Evolutionary conservation across 305 asterid species (phyloP).

Genomic region (Solanum hybrid): DNA sequence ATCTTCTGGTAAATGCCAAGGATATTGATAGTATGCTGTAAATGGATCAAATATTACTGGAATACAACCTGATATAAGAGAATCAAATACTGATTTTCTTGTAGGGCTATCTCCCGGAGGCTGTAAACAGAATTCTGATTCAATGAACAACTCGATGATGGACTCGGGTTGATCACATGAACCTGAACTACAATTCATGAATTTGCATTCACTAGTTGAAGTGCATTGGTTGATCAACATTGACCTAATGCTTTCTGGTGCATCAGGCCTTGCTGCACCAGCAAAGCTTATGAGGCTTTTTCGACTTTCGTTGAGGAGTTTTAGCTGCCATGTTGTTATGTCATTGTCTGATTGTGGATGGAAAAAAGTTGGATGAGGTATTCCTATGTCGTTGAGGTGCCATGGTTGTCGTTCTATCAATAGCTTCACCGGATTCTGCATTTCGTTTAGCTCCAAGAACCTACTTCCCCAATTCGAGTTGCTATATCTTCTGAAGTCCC

Average conservation of each 20-base stretch:
- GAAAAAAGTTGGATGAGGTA: slow-evolving; percentile 70
- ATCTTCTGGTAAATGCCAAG: slow-evolving; percentile 68
- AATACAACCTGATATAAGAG: slow-evolving; percentile 49
- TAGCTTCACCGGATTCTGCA: slow-evolving; percentile 62
- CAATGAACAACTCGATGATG: slow-evolving; percentile 29
- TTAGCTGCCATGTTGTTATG: slow-evolving; percentile 46
- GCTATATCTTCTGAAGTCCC: slow-evolving; percentile 54
- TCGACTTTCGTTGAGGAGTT: slow-evolving; percentile 18
- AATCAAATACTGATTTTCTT: slow-evolving; percentile 60
- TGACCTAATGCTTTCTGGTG: slow-evolving; percentile 34
- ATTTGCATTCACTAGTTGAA: slow-evolving; percentile 19
- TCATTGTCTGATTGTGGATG: slow-evolving; percentile 59
- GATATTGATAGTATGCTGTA: slow-evolving; percentile 66
- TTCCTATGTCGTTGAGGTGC: slow-evolving; percentile 46
- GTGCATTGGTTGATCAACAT: slow-evolving; percentile 39
- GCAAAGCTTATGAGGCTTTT: slow-evolving; percentile 42
- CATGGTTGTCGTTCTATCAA: slow-evolving; percentile 62
- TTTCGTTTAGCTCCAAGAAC: slow-evolving; percentile 43
- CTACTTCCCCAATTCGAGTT: slow-evolving; percentile 51
- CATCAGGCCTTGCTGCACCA: slow-evolving; percentile 48
- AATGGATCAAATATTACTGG: slow-evolving; percentile 59
- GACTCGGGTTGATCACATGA: slow-evolving; percentile 37
- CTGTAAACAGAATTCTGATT: slow-evolving; percentile 62
- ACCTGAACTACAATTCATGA: slow-evolving; percentile 45
- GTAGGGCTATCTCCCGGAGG: slow-evolving; percentile 75